A percentile compares a stretch with the other conserved stretches of the same genome.
phyloP scores from a whole-genome alignment of 176 grass and related monocot genomes.

The bread wheat (Triticum aestivum) region IWGSC_CS_RefSeq_v2.1 NC_057801.1:4156344-4156843 shows the following conservation, averaged over 20 bases:
- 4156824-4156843: constrained; percentile 16
- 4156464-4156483: constrained; percentile 75
- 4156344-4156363: too few relatives aligned
- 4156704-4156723: constrained; percentile 58
- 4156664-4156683: too few relatives aligned
- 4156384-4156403: constrained; percentile 23
- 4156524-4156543: too few relatives aligned
- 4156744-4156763: constrained; percentile 61
- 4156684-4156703: constrained; percentile 61
- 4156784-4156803: background rate
- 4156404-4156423: constrained; percentile 30
- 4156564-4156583: background rate
- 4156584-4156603: background rate
- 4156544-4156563: too few relatives aligned
- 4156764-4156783: constrained; percentile 60
- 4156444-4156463: background rate
- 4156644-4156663: background rate
- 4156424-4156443: background rate
- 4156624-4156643: background rate
- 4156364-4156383: constrained; percentile 13
- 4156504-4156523: background rate
- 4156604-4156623: background rate
- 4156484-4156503: constrained; percentile 96
- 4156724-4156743: constrained; percentile 59
- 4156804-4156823: too few relatives aligned